These are phyloP conservation scores for Fistulina hepatica DNA, from an alignment of 1,284 basidiomycete species.

Conservation along the genomic window DNA sequence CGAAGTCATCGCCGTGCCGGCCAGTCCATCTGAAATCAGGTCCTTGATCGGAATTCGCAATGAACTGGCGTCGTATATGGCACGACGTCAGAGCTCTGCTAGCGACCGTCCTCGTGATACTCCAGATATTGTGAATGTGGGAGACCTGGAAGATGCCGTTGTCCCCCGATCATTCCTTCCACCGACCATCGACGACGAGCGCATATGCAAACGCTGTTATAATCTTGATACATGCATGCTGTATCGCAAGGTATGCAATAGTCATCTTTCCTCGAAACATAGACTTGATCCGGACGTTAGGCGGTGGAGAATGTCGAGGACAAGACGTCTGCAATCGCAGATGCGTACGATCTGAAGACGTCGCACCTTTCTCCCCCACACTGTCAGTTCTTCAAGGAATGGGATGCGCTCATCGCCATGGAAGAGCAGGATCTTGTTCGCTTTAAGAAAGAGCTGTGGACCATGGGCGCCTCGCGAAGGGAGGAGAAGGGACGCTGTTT, in stretches of 20 bases:
- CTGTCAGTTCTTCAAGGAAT: conserved; percentile 75
- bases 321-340: conserved; percentile 56
- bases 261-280: conserved; percentile 3
- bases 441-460: conserved; percentile 91
- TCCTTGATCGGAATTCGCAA: conserved; percentile 79
- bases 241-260: conserved; percentile 67
- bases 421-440: conserved; percentile 83
- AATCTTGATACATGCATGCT: conserved; percentile 85
- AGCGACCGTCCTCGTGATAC: no score
- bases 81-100: conserved; percentile 24
- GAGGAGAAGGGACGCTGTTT: conserved; percentile 78
- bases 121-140: conserved; percentile 11
- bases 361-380: conserved; percentile 66
- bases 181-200: conserved; percentile 74
- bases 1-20: conserved; percentile 75
- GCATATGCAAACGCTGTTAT: conserved; percentile 76
- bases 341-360: conserved; percentile 72
- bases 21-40: conserved; percentile 73
- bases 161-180: conserved; percentile 57
- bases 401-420: conserved; percentile 80
- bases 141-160: conserved; percentile 12
- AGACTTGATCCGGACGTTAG: conserved; percentile 26
- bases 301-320: conserved; percentile 59
- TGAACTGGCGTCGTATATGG: conserved; percentile 74
- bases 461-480: conserved; percentile 70